phyloP scores from a whole-genome alignment of 352 stramenopile species.

The Pythium volutum region DNA sequence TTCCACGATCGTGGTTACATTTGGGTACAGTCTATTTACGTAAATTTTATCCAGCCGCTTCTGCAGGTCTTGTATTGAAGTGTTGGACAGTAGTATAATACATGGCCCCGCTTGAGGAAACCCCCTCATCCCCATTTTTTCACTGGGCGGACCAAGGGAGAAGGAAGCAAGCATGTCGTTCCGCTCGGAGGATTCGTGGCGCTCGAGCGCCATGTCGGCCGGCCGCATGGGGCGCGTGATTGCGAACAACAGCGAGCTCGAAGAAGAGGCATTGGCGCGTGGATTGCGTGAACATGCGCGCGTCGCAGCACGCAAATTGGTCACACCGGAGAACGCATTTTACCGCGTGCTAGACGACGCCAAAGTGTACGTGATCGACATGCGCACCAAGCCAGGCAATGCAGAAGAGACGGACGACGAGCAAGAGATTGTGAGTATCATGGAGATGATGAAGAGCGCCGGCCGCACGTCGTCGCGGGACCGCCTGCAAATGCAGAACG shows the following conservation, averaged over 20 bases:
- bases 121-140: constrained; percentile 4
- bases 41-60: constrained; percentile 3
- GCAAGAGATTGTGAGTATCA: constrained; percentile 42
- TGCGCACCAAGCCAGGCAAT: constrained; percentile 1
- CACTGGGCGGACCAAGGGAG: not conserved
- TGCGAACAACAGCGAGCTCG: constrained; percentile 25
- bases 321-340: constrained; percentile 46
- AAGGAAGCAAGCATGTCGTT: constrained; percentile 17
- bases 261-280: constrained; percentile 19
- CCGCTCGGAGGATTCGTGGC: constrained; percentile 27
- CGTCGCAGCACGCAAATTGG: constrained; percentile 16
- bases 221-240: constrained; percentile 23
- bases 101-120: constrained; percentile 18
- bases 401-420: constrained; percentile 4
- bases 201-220: constrained; percentile 26
- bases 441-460: constrained; percentile 50
- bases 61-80: constrained; percentile 16
- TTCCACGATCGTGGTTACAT: not conserved
- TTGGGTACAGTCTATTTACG: not conserved
- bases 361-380: constrained; percentile 62
- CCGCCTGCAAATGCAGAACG: constrained; percentile 26
- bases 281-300: constrained; percentile 16
- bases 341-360: constrained; percentile 67
- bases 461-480: constrained; percentile 26
- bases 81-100: not conserved